These are phyloP conservation scores for Mortierella hygrophila DNA, from an alignment of 192 early-diverging fungal genomes.

Conservation along the genomic window DNA sequence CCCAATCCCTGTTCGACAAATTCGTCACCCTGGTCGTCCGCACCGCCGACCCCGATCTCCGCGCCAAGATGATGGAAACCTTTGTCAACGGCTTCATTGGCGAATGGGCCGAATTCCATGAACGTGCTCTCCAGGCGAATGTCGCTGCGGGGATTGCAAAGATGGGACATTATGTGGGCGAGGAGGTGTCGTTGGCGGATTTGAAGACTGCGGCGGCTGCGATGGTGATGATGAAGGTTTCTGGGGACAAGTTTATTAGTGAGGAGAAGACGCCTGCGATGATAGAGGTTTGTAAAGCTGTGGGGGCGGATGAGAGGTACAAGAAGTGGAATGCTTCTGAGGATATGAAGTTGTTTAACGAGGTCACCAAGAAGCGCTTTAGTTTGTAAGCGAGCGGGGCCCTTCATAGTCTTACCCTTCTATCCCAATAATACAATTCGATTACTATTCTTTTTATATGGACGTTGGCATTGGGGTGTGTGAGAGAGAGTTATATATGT, in stretches of 20 bases:
- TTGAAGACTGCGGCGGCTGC: neutral
- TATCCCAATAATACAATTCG: neutral
- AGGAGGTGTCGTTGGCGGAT: constrained; percentile 6
- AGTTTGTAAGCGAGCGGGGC: neutral
- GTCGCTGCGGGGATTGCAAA: constrained; percentile 32
- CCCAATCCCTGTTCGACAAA: constrained; percentile 40
- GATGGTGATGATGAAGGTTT: neutral
- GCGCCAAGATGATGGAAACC: neutral
- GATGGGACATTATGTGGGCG: constrained; percentile 65
- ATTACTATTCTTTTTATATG: no score
- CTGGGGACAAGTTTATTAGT: neutral
- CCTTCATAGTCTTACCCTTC: neutral
- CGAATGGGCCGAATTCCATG: constrained; percentile 43
- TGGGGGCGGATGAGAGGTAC: neutral
- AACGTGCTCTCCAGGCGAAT: constrained; percentile 59
- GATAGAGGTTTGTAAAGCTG: neutral
- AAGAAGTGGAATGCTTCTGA: neutral
- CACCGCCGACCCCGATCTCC: constrained; percentile 14
- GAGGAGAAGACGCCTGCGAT: neutral
- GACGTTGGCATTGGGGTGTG: no score
- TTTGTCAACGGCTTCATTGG: constrained; percentile 28
- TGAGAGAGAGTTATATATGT: no score
- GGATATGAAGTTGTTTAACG: neutral
- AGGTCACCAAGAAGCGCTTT: neutral
- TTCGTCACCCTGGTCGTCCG: constrained; percentile 9